Evolutionary conservation across 2,329 filamentous ascomycete genomes (phyloP), one percentile per base, ranked within the genome.

Genomic region (Aspergillus ochraceoroseus): DNA sequence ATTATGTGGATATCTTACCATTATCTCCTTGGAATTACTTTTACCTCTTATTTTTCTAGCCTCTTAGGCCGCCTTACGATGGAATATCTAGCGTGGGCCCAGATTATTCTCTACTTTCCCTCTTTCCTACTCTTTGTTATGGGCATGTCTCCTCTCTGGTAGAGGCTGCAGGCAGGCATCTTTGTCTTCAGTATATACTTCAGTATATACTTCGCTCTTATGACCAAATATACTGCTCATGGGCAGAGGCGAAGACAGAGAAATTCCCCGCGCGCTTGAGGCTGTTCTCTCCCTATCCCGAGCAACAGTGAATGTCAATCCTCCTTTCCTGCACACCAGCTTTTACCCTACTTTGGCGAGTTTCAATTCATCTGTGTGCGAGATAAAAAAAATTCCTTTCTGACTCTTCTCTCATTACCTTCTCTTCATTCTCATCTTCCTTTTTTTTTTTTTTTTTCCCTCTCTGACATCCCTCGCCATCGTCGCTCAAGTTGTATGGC

Each of bases 281-380:
- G 35, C 42, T 39, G 32, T 40, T 37, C 32, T 37, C 32, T 20
- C 31, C 37, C 29, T 30, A 19, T 18, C 30, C 22, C 17, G 22
- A 37, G 32, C 28, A 30, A 23, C 32, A 45, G 47, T 50, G 45
- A 44, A 45, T 48, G 37, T 39, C 18, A 29, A 43, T 14, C 36
- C 30, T n/a, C 22, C 37, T 43, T 34, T 37, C 27, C 38, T 41
- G 45, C 45, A 32, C 38, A 32, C 22, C 28, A 20, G 34, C 22
- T 13, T 36, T 29, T 40, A 17, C 22, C 34, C 26, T 35, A 31
- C 35, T 30, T 43, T 39, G 30, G 14, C 30, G 12, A 34, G 29
- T 27, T 33, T 32, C 28, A 28, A 44, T 34, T 47, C 15, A 38
- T 31, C 19, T 29, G 37, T 32, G 19, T 38, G 46, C 31, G 32